Evolutionary conservation across 2,329 filamentous ascomycete genomes (phyloP).

Genomic region (Penicillium expansum): DNA sequence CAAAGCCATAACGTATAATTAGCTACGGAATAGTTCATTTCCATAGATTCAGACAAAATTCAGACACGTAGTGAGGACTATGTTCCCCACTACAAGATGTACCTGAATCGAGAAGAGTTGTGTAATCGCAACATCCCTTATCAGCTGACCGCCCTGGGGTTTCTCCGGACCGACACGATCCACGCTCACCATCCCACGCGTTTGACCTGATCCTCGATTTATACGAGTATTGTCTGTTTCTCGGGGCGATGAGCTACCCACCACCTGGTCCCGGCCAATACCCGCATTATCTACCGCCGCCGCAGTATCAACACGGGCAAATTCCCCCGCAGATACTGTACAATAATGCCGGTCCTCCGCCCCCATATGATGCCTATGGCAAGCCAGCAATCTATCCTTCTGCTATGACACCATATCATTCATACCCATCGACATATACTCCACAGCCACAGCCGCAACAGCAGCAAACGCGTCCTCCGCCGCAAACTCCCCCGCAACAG

Average conservation of each 20-base stretch:
- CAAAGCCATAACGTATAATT: neutral
- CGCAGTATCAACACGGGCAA: conserved; percentile 35
- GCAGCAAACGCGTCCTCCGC: conserved; percentile 6
- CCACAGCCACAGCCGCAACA: conserved; percentile 15
- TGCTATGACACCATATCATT: conserved; percentile 33
- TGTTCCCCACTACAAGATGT: too few relatives aligned
- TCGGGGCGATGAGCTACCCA: conserved; percentile 44
- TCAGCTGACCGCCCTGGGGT: conserved; percentile 27
- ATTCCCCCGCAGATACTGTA: conserved; percentile 38
- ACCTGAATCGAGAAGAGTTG: neutral
- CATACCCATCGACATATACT: conserved; percentile 33
- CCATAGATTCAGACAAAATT: neutral
- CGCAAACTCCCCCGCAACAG: conserved; percentile 8
- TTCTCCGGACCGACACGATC: conserved; percentile 33
- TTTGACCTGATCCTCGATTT: conserved; percentile 13
- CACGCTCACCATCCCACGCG: conserved; percentile 13
- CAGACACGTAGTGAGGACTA: too few relatives aligned
- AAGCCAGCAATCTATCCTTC: conserved; percentile 37
- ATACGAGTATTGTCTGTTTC: conserved; percentile 20
- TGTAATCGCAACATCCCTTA: conserved; percentile 15
- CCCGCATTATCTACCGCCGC: conserved; percentile 27
- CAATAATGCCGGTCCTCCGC: conserved; percentile 33
- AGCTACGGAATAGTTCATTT: neutral
- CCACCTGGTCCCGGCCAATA: conserved; percentile 43
- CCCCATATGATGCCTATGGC: conserved; percentile 33